Base-by-base conservation (phyloP, 331 rosid genomes). In the Malus hybrid region DNA sequence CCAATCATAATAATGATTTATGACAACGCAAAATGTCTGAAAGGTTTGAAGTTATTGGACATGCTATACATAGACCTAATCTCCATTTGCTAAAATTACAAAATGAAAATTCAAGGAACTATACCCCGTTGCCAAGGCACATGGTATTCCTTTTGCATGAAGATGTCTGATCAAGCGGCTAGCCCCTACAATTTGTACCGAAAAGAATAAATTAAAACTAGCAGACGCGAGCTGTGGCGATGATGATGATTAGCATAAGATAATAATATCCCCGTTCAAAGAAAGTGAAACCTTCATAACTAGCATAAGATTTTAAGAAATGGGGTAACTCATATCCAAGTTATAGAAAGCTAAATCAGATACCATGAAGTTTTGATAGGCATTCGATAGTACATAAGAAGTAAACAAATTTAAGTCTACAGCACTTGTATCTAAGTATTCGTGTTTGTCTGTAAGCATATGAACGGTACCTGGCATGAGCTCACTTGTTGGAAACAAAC, bases 81-180 rank as follows among this genome's bases (percentile, higher is more conserved):
- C 52, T 32, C 65, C 18, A 55, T 11, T 67, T 76, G 36, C 54
- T 39, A 44, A 68, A 39, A 39, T 39, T 39, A 39, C 13, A 39
- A 39, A 39, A 39, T 3, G 1, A 39, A 39, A 39, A 39, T 39
- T 39, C 46, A 39, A 39, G 46, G 46, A 39, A 39, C 46, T 10
- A 14, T 91, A 94, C 99, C 99, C 97, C 12, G 99, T 88, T 59
- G 97, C 99, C 87, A 94, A 65, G 65, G 83, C 79, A 65, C 92
- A 86, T 42, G 96, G 92, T 62, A 94, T 72, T 81, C 97, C 90
- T 75, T 88, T 91, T 60, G 86, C 87, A 81, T 92, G 93, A 62
- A 94, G 93, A 85, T 90, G 91, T 61, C 32, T 80, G 85, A 94
- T 70, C 85, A 94, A 81, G 69, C 87, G 86, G 80, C 92, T 83